Evolutionary conservation across 129 eudicot species (phyloP).

Genomic region (Chrysanthemum makinoi): DNA sequence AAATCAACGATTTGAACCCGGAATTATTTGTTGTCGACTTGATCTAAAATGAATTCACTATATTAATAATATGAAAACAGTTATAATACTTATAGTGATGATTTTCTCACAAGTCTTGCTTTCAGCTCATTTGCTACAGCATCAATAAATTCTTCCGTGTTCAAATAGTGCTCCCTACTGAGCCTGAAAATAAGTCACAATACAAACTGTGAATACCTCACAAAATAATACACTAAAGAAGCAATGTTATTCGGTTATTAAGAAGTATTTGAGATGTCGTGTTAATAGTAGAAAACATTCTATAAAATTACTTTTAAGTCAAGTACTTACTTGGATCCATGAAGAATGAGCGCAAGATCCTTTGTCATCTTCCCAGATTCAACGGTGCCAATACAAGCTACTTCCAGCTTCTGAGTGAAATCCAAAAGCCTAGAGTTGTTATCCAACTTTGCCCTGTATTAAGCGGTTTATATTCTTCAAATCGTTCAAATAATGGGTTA

Average conservation of each 20-base stretch:
- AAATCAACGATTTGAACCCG: background rate
- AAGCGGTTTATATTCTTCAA: slow-evolving; percentile 1
- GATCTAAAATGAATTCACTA: no score
- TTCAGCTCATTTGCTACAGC: slow-evolving; percentile 55
- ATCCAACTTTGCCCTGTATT: slow-evolving; percentile 80
- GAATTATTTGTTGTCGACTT: background rate
- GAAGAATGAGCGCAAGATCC: slow-evolving; percentile 89
- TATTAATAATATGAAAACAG: background rate
- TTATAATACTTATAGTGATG: slow-evolving; percentile 31
- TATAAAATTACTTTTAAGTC: background rate
- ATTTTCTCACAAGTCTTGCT: slow-evolving; percentile 39
- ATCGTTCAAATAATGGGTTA: background rate
- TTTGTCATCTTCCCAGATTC: slow-evolving; percentile 92
- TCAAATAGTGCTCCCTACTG: slow-evolving; percentile 46
- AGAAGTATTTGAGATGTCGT: background rate
- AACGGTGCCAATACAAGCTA: slow-evolving; percentile 73
- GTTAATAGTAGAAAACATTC: background rate
- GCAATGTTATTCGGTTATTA: background rate
- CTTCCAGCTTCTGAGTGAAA: slow-evolving; percentile 81
- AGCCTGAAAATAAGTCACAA: slow-evolving; percentile 27
- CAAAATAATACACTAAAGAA: background rate
- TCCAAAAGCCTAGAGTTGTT: slow-evolving; percentile 62
- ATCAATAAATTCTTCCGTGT: slow-evolving; percentile 61
- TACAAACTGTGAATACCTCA: background rate
- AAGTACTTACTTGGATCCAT: slow-evolving; percentile 62